Base-by-base conservation (phyloP, 2,329 filamentous ascomycete species). In the Fusarium sp. region DNA sequence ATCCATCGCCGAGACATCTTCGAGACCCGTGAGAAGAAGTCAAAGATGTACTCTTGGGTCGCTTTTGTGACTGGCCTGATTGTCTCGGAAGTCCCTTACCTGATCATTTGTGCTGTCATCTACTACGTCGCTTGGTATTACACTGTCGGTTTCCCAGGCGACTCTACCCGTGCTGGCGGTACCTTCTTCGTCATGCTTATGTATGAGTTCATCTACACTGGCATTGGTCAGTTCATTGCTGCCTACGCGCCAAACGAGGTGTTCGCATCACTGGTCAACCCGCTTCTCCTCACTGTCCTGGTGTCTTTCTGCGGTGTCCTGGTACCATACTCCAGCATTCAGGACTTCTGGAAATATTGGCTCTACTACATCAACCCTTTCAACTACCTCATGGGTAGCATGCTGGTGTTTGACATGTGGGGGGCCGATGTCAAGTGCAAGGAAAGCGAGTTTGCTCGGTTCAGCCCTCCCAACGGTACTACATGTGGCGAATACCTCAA, bases 281-380 rank as follows among this genome's bases (percentile, higher is more conserved):
- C 89, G 0, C 77, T 91, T 1, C 59, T 91, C 17, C 82, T 91
- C 63, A 85, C 87, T 77, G 80, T 90, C 45, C 84, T 94, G 6
- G 86, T 94, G 14, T 89, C 88, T 3, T 95, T 95, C 84, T 94
- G 92, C 75, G 93, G 93, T 70, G 91, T 95, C 4, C 84, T 94
- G 10, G 92, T 94, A 0, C 92, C 92, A 0, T 93, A 91, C 72
- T 76, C 77, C 0, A 86, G 87, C 33, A 86, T 95, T 28, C 88
- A 90, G 14, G 75, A 81, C 1, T 94, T 94, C 81, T 95, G 93
- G 93, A 83, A 85, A 31, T 87, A 87, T 72, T 93, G 90, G 90
- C 87, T 92, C 10, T 91, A 90, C 81, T 90, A 84, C 59, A 77
- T 90, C 22, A 88, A 91, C 74, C 89, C 89, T 0, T 91, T 90